These are phyloP conservation scores for Tetrahymena borealis DNA, from an alignment of 73 alveolate species.

Conservation along the genomic window DNA sequence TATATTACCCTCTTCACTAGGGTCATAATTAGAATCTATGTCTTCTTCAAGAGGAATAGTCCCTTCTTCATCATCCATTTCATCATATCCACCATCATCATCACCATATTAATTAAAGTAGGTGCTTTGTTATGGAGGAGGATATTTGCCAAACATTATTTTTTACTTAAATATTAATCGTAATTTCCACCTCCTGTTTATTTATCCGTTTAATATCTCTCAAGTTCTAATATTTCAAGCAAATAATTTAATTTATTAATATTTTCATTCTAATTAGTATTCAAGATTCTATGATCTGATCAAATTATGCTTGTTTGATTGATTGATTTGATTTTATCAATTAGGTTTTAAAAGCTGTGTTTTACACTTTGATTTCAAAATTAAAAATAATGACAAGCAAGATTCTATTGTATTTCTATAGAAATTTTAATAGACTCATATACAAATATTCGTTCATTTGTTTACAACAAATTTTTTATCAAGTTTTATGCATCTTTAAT, in stretches of 20 bases:
- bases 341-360: neutral
- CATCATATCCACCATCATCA: neutral
- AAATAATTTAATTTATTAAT: too few relatives aligned
- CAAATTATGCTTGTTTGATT: neutral
- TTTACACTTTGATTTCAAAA: neutral
- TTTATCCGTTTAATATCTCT: too few relatives aligned
- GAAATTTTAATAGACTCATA: too few relatives aligned
- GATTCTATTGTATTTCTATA: too few relatives aligned
- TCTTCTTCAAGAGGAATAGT: neutral
- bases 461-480: too few relatives aligned
- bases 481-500: neutral
- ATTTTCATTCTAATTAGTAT: too few relatives aligned
- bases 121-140: neutral
- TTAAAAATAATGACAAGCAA: too few relatives aligned
- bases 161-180: too few relatives aligned
- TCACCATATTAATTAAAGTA: neutral
- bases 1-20: neutral
- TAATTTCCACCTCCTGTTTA: too few relatives aligned
- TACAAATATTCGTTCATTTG: too few relatives aligned
- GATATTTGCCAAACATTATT: neutral
- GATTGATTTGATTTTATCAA: too few relatives aligned
- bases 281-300: neutral
- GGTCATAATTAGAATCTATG: neutral
- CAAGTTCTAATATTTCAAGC: too few relatives aligned
- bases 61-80: neutral